Evolutionary conservation across 352 stramenopile species (phyloP).

Genomic region (Globisporangium acanthophoron): DNA sequence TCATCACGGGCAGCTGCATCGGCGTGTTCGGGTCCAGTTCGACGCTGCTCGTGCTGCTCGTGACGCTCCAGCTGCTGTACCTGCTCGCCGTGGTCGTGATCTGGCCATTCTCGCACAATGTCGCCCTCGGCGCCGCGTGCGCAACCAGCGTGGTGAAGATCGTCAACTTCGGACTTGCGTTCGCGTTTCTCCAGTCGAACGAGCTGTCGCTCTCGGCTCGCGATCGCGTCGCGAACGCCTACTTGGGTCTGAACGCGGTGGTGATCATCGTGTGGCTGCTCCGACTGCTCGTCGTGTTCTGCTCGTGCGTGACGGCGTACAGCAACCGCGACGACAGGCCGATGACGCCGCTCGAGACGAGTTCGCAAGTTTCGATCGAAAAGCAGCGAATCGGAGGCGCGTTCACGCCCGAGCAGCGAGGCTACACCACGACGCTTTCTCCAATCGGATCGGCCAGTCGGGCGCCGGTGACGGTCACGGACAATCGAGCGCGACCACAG

Average conservation of each 20-base stretch:
- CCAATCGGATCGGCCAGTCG: constrained; percentile 20
- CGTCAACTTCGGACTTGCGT: constrained; percentile 27
- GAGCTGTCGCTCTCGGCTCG: constrained; percentile 11
- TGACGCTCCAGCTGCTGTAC: constrained; percentile 29
- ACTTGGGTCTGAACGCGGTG: constrained; percentile 22
- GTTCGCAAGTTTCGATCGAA: neutral
- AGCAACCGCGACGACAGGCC: constrained; percentile 4
- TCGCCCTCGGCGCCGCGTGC: constrained; percentile 10
- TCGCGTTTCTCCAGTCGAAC: constrained; percentile 25
- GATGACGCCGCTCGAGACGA: constrained; percentile 1
- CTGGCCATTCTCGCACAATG: constrained; percentile 23
- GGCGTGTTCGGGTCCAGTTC: constrained; percentile 22
- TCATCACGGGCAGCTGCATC: constrained; percentile 25
- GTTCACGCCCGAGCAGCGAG: neutral
- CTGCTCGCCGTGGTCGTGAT: constrained; percentile 23
- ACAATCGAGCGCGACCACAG: constrained; percentile 12
- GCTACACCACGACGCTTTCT: constrained; percentile 19
- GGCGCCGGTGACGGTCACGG: constrained; percentile 25
- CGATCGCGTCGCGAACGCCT: constrained; percentile 18
- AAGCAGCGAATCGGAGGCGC: neutral
- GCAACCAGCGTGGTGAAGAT: constrained; percentile 19
- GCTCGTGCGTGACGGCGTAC: constrained; percentile 10
- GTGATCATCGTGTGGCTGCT: constrained; percentile 29
- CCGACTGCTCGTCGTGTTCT: constrained; percentile 21
- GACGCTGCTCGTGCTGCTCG: constrained; percentile 23